A percentile compares a stretch with the other conserved stretches of the same genome.
Conservation (phyloP, 441 rosid genomes). For the Populus trichocarpa region DNA sequence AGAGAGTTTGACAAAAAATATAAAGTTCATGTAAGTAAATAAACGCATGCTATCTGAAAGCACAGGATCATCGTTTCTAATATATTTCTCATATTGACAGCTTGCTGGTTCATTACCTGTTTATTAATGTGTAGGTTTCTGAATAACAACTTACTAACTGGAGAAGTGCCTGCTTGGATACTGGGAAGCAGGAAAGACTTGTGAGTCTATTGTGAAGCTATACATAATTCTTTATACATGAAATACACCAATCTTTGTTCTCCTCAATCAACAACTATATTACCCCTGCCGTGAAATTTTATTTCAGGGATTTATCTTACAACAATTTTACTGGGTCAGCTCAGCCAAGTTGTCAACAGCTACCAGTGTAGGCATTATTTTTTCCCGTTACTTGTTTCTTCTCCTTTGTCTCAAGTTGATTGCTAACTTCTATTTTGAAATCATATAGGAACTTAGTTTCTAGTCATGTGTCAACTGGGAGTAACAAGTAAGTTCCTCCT, state of each 20-base stretch:
- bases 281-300: background rate
- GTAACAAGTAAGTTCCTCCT: constrained; percentile 50
- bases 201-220: background rate
- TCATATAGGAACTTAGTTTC: constrained; percentile 64
- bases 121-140: background rate
- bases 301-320: constrained; percentile 79
- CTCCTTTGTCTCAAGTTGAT: background rate
- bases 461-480: constrained; percentile 35
- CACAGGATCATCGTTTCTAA: background rate
- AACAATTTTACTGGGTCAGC: constrained; percentile 65
- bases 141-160: background rate
- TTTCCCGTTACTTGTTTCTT: background rate
- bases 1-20: background rate
- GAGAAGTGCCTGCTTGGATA: background rate
- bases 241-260: background rate
- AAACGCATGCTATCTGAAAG: background rate
- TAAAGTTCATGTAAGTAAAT: background rate
- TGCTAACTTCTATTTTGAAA: background rate
- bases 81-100: background rate
- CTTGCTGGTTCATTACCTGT: background rate
- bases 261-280: background rate
- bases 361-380: constrained; percentile 43
- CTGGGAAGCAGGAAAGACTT: background rate
- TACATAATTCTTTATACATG: background rate
- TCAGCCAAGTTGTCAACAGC: constrained; percentile 36